phyloP scores from a whole-genome alignment of 257 asterid genomes.

The Przewalskia tangutica region DNA sequence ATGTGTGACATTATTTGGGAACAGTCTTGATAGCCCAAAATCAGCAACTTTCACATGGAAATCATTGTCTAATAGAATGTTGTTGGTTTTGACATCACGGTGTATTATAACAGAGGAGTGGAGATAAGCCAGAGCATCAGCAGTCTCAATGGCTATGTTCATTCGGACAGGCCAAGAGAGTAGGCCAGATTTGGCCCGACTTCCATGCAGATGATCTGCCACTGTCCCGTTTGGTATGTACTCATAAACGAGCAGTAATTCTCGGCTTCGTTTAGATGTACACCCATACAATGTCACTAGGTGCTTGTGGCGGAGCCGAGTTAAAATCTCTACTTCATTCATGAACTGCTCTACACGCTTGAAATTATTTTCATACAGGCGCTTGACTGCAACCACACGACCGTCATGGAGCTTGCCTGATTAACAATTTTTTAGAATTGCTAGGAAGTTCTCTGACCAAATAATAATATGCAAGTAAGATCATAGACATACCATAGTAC shows the following conservation, averaged over 20 bases:
- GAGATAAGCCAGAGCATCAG: constrained; percentile 64
- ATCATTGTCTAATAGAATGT: constrained; percentile 74
- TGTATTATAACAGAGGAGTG: constrained; percentile 65
- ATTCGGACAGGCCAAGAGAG: constrained; percentile 79
- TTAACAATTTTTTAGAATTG: neutral
- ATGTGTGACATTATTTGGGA: constrained; percentile 68
- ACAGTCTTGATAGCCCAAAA: constrained; percentile 71
- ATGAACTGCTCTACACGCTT: constrained; percentile 87
- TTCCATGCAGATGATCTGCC: constrained; percentile 85
- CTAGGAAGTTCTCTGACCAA: neutral
- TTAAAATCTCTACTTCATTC: constrained; percentile 76
- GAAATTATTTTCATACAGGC: constrained; percentile 69
- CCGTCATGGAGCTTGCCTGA: constrained; percentile 68
- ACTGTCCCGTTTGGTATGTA: too few relatives aligned
- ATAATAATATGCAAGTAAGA: neutral
- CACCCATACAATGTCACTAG: constrained; percentile 75
- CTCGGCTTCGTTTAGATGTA: constrained; percentile 73
- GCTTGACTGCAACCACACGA: constrained; percentile 73
- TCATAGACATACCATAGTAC: constrained; percentile 53
- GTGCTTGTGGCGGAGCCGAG: constrained; percentile 48
- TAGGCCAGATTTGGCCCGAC: constrained; percentile 55
- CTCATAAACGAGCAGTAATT: constrained; percentile 64
- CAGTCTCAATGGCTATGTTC: constrained; percentile 78
- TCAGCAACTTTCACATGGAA: constrained; percentile 94
- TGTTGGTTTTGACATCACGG: constrained; percentile 82